Evolutionary conservation across 768 basidiomycete genomes (phyloP).

Genomic region (Sporobolomyces pararoseus): DNA sequence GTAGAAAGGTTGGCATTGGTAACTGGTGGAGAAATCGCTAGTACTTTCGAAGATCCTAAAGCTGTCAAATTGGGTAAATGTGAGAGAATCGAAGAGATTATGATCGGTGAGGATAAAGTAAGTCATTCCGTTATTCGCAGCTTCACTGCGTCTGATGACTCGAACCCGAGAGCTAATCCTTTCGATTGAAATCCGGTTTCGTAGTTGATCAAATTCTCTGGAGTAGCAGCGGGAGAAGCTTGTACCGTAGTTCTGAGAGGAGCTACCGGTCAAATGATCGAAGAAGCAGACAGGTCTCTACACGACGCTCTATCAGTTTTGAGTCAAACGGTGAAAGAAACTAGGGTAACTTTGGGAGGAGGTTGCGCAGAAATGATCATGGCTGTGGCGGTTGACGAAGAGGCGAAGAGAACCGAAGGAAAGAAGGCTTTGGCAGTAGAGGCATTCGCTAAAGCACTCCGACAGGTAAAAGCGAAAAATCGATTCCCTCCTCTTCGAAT

Average conservation of each 20-base stretch:
- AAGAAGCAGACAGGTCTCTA: conserved; percentile 94
- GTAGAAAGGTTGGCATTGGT: conserved; percentile 93
- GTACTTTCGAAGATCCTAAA: conserved; percentile 88
- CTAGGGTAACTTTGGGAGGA: conserved; percentile 86
- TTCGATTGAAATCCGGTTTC: not conserved
- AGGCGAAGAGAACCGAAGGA: conserved; percentile 73
- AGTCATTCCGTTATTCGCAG: conserved; percentile 29
- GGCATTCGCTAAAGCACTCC: conserved; percentile 78
- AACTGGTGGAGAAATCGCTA: conserved; percentile 94
- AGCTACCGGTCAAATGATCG: conserved; percentile 97
- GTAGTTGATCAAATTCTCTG: conserved; percentile 98
- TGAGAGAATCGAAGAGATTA: conserved; percentile 95
- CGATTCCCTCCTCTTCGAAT: not conserved
- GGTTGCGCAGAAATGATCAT: conserved; percentile 99
- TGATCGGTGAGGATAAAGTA: conserved; percentile 99
- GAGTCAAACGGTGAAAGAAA: conserved; percentile 96
- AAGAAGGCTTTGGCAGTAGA: conserved; percentile 96
- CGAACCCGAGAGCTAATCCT: not conserved
- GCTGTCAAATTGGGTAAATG: conserved; percentile 87
- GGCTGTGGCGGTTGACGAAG: conserved; percentile 89
- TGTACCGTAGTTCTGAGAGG: conserved; percentile 97
- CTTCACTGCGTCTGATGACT: not conserved
- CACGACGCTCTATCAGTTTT: conserved; percentile 97
- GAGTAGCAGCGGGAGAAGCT: conserved; percentile 93
- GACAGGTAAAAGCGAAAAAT: conserved; percentile 53